A percentile compares a stretch with the other conserved stretches of the same genome.
Evolutionary conservation across 2,329 filamentous ascomycete species (phyloP).

Genomic region (Alternaria ethzedia): DNA sequence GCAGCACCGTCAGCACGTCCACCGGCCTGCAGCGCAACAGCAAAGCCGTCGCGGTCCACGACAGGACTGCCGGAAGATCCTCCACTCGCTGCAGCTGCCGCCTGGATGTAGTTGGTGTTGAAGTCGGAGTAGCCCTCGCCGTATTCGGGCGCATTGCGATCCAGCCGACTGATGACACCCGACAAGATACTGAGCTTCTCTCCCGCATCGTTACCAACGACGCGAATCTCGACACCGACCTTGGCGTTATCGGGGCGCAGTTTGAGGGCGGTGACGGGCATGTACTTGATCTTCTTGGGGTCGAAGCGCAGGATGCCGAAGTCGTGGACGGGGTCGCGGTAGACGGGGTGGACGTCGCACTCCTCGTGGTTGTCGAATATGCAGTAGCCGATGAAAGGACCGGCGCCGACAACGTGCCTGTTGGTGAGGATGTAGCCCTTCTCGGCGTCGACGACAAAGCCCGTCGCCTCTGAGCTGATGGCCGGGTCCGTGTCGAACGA

Average conservation of each 20-base stretch:
- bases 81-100: constrained; percentile 93
- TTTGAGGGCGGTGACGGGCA: constrained; percentile 81
- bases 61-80: constrained; percentile 98
- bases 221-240: constrained; percentile 92
- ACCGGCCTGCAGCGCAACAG: constrained; percentile 91
- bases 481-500: constrained; percentile 98
- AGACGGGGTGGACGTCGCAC: constrained; percentile 94
- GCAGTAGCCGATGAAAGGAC: constrained; percentile 97
- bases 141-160: constrained; percentile 93
- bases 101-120: constrained; percentile 96
- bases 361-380: constrained; percentile 99
- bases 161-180: constrained; percentile 93
- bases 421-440: constrained; percentile 71
- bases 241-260: constrained; percentile 84
- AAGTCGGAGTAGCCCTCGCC: constrained; percentile 98
- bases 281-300: constrained; percentile 94
- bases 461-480: constrained; percentile 92
- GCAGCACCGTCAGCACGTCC: constrained; percentile 93
- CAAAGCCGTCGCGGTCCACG: constrained; percentile 91
- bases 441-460: constrained; percentile 96
- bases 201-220: constrained; percentile 97
- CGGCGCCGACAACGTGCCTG: constrained; percentile 87
- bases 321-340: constrained; percentile 97
- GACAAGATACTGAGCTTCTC: constrained; percentile 98
- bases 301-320: constrained; percentile 98